phyloP scores from a whole-genome alignment of 2,329 filamentous ascomycete genomes.

The Myriosclerotinia curreyana region DNA sequence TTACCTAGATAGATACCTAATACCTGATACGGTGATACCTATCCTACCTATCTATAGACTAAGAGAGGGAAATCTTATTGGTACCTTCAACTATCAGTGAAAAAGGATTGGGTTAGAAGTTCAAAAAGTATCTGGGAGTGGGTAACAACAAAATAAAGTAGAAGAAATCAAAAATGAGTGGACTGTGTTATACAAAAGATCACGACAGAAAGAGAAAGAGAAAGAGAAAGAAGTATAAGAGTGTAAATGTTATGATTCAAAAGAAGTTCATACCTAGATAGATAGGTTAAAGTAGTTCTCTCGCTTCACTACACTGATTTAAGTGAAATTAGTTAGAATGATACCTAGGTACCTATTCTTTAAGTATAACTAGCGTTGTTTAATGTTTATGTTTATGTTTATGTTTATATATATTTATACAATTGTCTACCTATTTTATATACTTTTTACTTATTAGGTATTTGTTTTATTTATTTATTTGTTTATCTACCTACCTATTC shows the following conservation, averaged over 20 bases:
- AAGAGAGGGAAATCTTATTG: too few species aligned
- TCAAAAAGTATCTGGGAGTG: neutral
- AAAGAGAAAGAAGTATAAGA: neutral
- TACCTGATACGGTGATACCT: too few species aligned
- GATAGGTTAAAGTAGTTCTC: neutral
- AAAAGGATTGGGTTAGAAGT: neutral
- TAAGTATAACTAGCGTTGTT: neutral
- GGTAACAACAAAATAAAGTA: neutral
- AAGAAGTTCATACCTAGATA: neutral
- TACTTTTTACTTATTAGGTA: neutral
- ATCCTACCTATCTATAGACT: too few species aligned
- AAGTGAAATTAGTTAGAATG: neutral
- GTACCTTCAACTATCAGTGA: neutral
- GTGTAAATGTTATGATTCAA: neutral
- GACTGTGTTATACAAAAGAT: slow-evolving; percentile 18
- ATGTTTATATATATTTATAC: neutral
- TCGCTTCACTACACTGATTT: slow-evolving; percentile 13
- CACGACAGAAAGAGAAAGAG: neutral
- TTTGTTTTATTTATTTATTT: neutral
- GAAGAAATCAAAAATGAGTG: slow-evolving; percentile 8
- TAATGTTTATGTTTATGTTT: neutral
- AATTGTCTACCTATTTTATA: too few species aligned
- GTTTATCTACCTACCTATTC: neutral
- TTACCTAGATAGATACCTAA: too few species aligned
- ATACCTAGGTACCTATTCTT: too few species aligned